These are phyloP conservation scores for Gymnopilus dilepis DNA, from an alignment of 768 basidiomycete species.

Conservation along the genomic window DNA sequence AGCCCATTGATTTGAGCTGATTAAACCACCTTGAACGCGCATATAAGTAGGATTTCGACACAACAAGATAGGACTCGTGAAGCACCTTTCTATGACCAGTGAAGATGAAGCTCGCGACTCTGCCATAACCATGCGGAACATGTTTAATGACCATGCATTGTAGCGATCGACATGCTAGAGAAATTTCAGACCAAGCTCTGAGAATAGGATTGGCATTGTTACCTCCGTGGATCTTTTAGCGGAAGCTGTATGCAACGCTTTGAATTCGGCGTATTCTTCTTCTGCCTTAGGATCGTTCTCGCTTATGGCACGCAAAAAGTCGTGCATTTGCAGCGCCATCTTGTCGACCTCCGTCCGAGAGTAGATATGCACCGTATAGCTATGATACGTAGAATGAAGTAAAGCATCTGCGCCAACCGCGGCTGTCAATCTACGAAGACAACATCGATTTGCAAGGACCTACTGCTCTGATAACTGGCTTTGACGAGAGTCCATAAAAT, in stretches of 20 bases:
- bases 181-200: background rate
- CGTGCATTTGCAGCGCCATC: background rate
- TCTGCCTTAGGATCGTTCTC: background rate
- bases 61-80: too few species aligned
- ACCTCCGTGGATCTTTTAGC: background rate
- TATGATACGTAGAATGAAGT: background rate
- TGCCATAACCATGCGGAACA: background rate
- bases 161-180: background rate
- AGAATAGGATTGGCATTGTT: background rate
- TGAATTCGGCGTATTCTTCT: background rate
- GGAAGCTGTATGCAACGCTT: background rate
- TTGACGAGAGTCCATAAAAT: conserved; percentile 3
- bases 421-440: too few species aligned
- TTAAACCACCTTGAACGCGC: background rate
- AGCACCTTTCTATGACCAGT: background rate
- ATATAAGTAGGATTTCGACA: background rate
- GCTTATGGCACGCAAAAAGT: background rate
- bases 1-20: background rate
- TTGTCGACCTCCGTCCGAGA: background rate
- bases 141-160: background rate
- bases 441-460: too few species aligned
- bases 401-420: background rate
- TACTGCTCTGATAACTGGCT: background rate
- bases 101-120: background rate
- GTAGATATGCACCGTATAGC: background rate